Conservation (phyloP, 768 basidiomycete species). For the Chiua virens region DNA sequence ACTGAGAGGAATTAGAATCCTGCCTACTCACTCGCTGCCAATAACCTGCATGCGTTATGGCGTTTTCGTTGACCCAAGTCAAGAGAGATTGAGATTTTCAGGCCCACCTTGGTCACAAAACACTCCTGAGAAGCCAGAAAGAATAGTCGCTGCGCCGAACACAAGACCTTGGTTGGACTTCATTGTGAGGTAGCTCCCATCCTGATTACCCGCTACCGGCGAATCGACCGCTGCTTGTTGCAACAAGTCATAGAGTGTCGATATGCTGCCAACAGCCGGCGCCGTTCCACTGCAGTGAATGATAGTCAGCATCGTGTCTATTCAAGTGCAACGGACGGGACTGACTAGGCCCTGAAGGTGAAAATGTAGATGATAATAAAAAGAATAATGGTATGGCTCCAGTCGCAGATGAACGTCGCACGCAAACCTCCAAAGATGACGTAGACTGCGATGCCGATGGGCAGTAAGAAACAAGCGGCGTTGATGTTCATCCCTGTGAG, state of each 20-base stretch:
- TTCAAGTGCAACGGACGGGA: neutral
- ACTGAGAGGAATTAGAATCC: neutral
- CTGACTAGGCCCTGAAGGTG: conserved; percentile 34
- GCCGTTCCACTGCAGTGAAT: conserved; percentile 33
- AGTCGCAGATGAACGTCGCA: conserved; percentile 46
- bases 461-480: conserved; percentile 47
- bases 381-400: conserved; percentile 46
- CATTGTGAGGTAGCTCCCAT: conserved; percentile 58
- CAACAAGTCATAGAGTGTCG: conserved; percentile 47
- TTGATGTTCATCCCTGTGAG: conserved; percentile 46
- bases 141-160: conserved; percentile 39
- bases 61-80: neutral
- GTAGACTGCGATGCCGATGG: conserved; percentile 44
- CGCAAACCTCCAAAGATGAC: conserved; percentile 43
- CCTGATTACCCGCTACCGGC: conserved; percentile 49
- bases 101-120: conserved; percentile 50
- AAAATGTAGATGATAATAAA: conserved; percentile 41
- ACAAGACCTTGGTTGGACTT: conserved; percentile 48
- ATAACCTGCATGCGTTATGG: conserved; percentile 35
- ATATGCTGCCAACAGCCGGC: conserved; percentile 38
- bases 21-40: conserved; percentile 46
- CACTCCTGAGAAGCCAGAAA: conserved; percentile 46
- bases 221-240: conserved; percentile 42
- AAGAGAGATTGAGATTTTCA: neutral
- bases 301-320: neutral